Evolutionary conservation across 129 eudicot species (phyloP), one percentile per base, ranked within the genome.

Genomic region (Lonicera japonica): DNA sequence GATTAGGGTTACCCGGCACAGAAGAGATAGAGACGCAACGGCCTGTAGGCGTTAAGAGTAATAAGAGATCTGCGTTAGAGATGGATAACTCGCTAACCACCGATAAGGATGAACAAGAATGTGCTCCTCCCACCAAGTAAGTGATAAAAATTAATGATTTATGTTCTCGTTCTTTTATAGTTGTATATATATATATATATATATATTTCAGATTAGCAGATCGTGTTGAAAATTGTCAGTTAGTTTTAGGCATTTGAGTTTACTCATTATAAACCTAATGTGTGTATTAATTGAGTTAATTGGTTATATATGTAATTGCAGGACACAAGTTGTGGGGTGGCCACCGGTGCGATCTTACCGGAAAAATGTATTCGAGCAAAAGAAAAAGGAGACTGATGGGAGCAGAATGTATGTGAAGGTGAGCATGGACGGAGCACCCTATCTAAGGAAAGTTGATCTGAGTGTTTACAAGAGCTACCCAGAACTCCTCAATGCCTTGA

Each of bases 381-480:
- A 71, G 56, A 84, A 82, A 58, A 46, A 39, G 13, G 84, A 75
- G 0, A 45, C 77, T 1, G 77, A 77, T 7, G 83, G 74, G 13
- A 57, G 71, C 0, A 88, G 83, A 58, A 69, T 79, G 68, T 85
- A 68, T 53, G 85, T 89, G 29, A 89, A 89, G 75, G 96, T 89
- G 58, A 89, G 96, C 82, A 82, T 89, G 94, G 96, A 89, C 75
- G 96, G 96, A 75, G 96, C 89, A 54, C 89, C 96, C 39, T 88
- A 84, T 29, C 54, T 88, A 23, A 84, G 96, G 72, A 88, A 89
- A 70, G 83, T 89, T 40, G 96, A 89, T 75, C 75, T 89, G 34
- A 82, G 71, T 25, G 52, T 77, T 43, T 89, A 85, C 82, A 80
- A 73, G 52, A 72, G 88, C 61, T 89, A 89, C 74, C 71, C 54